A percentile compares a stretch with the other conserved stretches of the same genome.
phyloP scores from a whole-genome alignment of 305 asterid genomes.

The Nicotiana rustica region DNA sequence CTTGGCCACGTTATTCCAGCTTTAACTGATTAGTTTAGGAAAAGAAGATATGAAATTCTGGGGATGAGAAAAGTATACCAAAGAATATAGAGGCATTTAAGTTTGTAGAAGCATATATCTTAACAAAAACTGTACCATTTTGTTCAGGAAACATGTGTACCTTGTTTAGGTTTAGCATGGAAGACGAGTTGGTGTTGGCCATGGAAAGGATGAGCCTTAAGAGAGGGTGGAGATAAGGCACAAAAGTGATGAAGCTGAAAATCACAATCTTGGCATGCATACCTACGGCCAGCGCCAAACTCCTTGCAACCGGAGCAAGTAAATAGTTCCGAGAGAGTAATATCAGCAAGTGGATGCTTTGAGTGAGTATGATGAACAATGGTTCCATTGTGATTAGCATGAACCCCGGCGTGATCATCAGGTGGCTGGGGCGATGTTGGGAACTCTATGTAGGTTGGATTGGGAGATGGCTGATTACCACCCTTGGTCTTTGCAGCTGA shows the following conservation, averaged over 20 bases:
- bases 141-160: conserved; percentile 40
- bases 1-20: conserved; percentile 78
- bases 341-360: conserved; percentile 64
- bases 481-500: conserved; percentile 25
- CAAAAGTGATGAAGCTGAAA: conserved; percentile 90
- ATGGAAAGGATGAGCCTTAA: conserved; percentile 77
- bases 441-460: conserved; percentile 44
- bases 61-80: conserved; percentile 11
- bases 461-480: conserved; percentile 3
- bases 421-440: conserved; percentile 58
- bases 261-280: conserved; percentile 68
- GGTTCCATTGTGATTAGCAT: conserved; percentile 29
- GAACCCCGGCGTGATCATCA: conserved; percentile 39
- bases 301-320: conserved; percentile 81
- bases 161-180: conserved; percentile 78
- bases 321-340: conserved; percentile 58
- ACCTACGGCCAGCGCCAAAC: conserved; percentile 80
- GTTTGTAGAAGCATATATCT: conserved; percentile 23
- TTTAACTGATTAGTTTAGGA: conserved; percentile 38
- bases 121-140: conserved; percentile 1
- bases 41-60: conserved; percentile 1
- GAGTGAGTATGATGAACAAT: conserved; percentile 69
- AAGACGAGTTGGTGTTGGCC: conserved; percentile 89
- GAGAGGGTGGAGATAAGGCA: conserved; percentile 62
- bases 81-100: conserved; percentile 20